Conservation (phyloP, 139 green algal genomes). For the Picochlorum sp. region DNA sequence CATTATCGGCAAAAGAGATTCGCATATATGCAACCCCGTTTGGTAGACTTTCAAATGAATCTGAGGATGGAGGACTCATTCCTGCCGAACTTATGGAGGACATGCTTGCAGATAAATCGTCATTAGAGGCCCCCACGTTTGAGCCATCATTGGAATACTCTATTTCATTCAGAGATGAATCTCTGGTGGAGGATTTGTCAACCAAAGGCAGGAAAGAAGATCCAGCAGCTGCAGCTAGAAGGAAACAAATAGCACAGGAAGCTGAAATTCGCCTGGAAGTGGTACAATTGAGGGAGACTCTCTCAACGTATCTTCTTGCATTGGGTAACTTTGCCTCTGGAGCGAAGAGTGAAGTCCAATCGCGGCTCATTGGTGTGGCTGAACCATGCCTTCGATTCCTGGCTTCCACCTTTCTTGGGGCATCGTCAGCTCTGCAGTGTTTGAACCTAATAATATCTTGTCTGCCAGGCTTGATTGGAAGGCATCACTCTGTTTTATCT, state of each 20-base stretch:
- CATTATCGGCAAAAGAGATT: slow-evolving; percentile 38
- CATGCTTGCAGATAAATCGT: slow-evolving; percentile 15
- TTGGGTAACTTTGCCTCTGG: slow-evolving; percentile 40
- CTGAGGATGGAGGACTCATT: slow-evolving; percentile 23
- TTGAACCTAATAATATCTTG: slow-evolving; percentile 43
- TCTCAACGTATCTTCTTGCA: slow-evolving; percentile 47
- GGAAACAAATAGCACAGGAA: slow-evolving; percentile 55
- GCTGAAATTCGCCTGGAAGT: slow-evolving; percentile 48
- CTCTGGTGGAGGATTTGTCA: background rate
- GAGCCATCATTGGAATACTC: background rate
- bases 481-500: slow-evolving; percentile 32
- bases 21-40: slow-evolving; percentile 53
- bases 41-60: slow-evolving; percentile 24
- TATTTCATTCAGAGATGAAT: background rate
- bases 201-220: slow-evolving; percentile 32
- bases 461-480: slow-evolving; percentile 48
- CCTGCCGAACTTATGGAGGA: slow-evolving; percentile 22
- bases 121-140: background rate
- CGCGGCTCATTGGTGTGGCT: slow-evolving; percentile 44
- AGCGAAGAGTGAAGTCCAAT: slow-evolving; percentile 32
- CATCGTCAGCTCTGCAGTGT: slow-evolving; percentile 47
- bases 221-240: slow-evolving; percentile 40
- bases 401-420: slow-evolving; percentile 54
- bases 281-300: slow-evolving; percentile 28
- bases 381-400: slow-evolving; percentile 60